A percentile compares a stretch with the other conserved stretches of the same genome.
phyloP scores from a whole-genome alignment of 805 yeast species.

The Candida qinlingensis region DNA sequence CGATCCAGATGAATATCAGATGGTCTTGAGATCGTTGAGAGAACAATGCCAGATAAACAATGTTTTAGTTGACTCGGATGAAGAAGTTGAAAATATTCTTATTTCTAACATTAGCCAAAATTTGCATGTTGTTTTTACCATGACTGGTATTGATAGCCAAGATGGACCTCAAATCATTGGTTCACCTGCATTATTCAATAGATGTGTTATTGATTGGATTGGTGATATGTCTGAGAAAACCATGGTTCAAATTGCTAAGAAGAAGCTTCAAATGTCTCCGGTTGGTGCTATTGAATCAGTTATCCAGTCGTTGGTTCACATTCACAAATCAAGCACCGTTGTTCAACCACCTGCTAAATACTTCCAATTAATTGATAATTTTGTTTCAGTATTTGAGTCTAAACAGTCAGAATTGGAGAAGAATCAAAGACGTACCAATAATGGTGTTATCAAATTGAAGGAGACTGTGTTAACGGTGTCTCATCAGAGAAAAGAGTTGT shows the following conservation, averaged over 20 bases:
- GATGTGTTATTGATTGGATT: constrained; percentile 88
- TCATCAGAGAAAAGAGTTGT: constrained; percentile 47
- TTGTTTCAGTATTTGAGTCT: constrained; percentile 35
- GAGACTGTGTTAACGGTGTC: constrained; percentile 75
- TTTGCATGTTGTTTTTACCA: constrained; percentile 78
- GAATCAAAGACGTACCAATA: constrained; percentile 63
- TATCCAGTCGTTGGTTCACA: constrained; percentile 38
- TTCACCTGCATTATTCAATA: constrained; percentile 84
- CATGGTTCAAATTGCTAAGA: constrained; percentile 43
- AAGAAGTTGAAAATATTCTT: constrained; percentile 75
- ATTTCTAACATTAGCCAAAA: constrained; percentile 58
- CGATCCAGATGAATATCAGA: constrained; percentile 60
- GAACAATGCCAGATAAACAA: constrained; percentile 59
- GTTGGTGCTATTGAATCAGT: constrained; percentile 48
- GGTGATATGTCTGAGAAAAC: constrained; percentile 69
- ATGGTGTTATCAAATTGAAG: constrained; percentile 68
- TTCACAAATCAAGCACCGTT: constrained; percentile 34
- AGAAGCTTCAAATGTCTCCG: constrained; percentile 41
- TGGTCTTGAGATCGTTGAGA: constrained; percentile 48
- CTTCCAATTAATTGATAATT: constrained; percentile 42
- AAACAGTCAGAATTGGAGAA: constrained; percentile 51
- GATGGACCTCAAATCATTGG: constrained; percentile 45
- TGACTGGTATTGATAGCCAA: constrained; percentile 44
- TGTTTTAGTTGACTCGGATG: constrained; percentile 54
- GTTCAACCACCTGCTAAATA: constrained; percentile 48